These are phyloP conservation scores for Cryptosporidium ubiquitum DNA, from an alignment of 169 alveolate species.

Conservation along the genomic window DNA sequence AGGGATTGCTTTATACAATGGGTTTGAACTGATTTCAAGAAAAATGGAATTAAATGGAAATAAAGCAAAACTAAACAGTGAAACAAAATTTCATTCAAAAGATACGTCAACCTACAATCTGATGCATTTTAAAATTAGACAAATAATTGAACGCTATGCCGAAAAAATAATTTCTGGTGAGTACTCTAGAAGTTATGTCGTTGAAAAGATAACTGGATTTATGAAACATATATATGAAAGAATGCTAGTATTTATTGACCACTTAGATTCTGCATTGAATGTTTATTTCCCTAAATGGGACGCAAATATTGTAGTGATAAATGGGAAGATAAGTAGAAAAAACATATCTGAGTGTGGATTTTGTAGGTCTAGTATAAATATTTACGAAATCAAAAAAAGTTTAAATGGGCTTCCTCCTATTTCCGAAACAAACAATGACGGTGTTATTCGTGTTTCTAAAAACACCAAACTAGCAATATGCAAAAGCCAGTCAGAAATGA, in stretches of 20 bases:
- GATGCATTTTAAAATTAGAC: conserved; percentile 35
- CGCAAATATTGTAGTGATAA: neutral
- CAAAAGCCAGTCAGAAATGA: neutral
- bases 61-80: neutral
- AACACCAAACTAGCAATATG: conserved; percentile 22
- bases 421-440: neutral
- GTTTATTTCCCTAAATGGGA: conserved; percentile 46
- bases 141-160: conserved; percentile 12
- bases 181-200: conserved; percentile 42
- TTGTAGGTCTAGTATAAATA: conserved; percentile 4
- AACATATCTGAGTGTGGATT: conserved; percentile 36
- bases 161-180: conserved; percentile 20
- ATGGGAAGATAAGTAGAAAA: neutral
- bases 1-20: conserved; percentile 86
- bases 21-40: conserved; percentile 78
- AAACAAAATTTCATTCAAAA: neutral
- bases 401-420: neutral
- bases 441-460: neutral
- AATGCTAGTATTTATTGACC: conserved; percentile 11
- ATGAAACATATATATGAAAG: conserved; percentile 21
- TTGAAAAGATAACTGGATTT: conserved; percentile 3
- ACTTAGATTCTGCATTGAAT: conserved; percentile 17
- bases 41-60: conserved; percentile 75
- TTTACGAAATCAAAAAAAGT: conserved; percentile 1
- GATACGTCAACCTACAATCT: neutral